phyloP scores from a whole-genome alignment of 208 protist species.

The Trypanosoma conorhini region DNA sequence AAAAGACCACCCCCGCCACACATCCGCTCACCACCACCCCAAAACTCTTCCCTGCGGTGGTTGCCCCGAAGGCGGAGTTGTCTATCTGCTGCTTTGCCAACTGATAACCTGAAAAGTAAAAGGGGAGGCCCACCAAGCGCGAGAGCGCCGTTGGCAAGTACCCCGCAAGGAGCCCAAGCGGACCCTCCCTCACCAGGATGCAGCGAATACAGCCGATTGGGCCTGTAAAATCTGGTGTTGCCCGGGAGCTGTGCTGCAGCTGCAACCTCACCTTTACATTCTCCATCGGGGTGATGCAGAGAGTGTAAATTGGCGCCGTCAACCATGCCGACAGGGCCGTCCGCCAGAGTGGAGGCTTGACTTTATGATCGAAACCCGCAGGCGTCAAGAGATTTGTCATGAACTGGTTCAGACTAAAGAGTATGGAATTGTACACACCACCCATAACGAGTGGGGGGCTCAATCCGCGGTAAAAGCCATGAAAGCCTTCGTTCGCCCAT shows the following conservation, averaged over 20 bases:
- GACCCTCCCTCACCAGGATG: constrained; percentile 41
- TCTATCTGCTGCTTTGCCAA: constrained; percentile 25
- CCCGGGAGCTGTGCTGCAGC: constrained; percentile 45
- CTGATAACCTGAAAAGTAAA: constrained; percentile 70
- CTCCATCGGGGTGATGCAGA: constrained; percentile 61
- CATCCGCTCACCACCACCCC: constrained; percentile 56
- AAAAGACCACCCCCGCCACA: constrained; percentile 60
- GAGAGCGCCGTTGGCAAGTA: constrained; percentile 63
- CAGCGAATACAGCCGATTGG: constrained; percentile 42
- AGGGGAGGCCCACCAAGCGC: constrained; percentile 64
- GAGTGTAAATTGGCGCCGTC: constrained; percentile 62
- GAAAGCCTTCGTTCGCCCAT: constrained; percentile 50
- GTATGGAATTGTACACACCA: constrained; percentile 65
- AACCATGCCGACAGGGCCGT: constrained; percentile 54
- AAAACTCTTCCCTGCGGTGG: constrained; percentile 32
- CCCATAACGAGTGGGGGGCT: constrained; percentile 53
- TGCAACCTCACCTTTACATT: constrained; percentile 73
- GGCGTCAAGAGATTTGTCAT: constrained; percentile 56
- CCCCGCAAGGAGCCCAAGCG: constrained; percentile 46
- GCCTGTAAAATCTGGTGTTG: constrained; percentile 30
- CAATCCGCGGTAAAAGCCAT: constrained; percentile 67
- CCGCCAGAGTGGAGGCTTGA: constrained; percentile 52
- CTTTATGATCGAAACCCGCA: constrained; percentile 27
- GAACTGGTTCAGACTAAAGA: constrained; percentile 72
- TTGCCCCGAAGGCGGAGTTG: constrained; percentile 3